Conservation (phyloP, 2,329 filamentous ascomycete genomes). For the Trichoderma sp. region DNA sequence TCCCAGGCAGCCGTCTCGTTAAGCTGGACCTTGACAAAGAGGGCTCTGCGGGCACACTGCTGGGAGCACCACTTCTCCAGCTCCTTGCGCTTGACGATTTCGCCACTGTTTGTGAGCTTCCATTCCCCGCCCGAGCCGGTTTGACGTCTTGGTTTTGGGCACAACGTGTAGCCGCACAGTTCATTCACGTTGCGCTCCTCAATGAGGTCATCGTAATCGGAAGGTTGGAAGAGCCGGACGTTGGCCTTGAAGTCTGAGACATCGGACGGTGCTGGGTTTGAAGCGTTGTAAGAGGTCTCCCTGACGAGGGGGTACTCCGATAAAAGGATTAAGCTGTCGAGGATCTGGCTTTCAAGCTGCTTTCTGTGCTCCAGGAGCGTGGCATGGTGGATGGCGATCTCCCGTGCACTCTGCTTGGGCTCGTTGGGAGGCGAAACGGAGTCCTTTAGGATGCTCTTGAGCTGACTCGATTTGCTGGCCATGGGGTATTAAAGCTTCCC, state of each 20-base stretch:
- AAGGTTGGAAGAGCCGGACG: conserved; percentile 75
- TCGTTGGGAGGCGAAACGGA: conserved; percentile 32
- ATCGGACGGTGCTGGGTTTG: conserved; percentile 59
- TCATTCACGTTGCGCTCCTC: conserved; percentile 84
- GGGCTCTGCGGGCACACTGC: conserved; percentile 73
- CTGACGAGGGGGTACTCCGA: conserved; percentile 56
- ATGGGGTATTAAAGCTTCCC: conserved; percentile 23
- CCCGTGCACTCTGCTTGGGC: conserved; percentile 45
- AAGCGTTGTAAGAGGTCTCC: conserved; percentile 41
- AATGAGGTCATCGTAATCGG: conserved; percentile 86
- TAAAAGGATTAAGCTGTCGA: conserved; percentile 70
- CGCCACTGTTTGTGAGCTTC: conserved; percentile 61
- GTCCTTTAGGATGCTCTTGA: conserved; percentile 65
- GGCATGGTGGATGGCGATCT: conserved; percentile 80
- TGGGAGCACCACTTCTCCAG: conserved; percentile 86
- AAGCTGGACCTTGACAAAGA: conserved; percentile 88
- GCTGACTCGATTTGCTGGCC: conserved; percentile 36
- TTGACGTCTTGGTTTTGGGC: conserved; percentile 62
- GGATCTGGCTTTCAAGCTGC: conserved; percentile 71
- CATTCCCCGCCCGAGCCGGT: conserved; percentile 62
- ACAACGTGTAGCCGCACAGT: conserved; percentile 83
- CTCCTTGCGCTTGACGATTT: conserved; percentile 70
- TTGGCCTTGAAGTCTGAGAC: conserved; percentile 63
- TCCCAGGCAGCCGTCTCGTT: conserved; percentile 85
- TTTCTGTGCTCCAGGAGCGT: conserved; percentile 80